These are phyloP conservation scores for Boletus calvinii DNA, from an alignment of 1,284 basidiomycete species.

Conservation along the genomic window DNA sequence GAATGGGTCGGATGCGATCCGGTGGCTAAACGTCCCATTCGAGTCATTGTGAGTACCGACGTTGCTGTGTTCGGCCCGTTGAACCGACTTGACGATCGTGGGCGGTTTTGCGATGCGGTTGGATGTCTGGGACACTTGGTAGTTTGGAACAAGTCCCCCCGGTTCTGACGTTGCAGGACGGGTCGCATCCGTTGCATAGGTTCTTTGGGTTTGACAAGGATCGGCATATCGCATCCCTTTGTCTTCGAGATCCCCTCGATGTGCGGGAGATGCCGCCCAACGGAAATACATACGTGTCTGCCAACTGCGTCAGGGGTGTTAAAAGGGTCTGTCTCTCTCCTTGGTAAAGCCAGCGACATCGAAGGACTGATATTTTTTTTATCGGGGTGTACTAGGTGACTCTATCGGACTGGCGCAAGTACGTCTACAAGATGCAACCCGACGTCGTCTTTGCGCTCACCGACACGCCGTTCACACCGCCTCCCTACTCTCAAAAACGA, in stretches of 20 bases:
- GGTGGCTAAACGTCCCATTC: conserved; percentile 68
- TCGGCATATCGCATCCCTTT: conserved; percentile 56
- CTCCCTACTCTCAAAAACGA: conserved; percentile 70
- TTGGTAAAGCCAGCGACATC: not conserved
- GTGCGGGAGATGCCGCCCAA: conserved; percentile 68
- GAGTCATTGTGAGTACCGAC: conserved; percentile 74
- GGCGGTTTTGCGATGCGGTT: not conserved
- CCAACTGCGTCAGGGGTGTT: conserved; percentile 65
- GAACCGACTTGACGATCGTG: not conserved
- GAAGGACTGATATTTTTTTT: not conserved
- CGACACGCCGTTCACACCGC: conserved; percentile 64
- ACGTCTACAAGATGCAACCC: conserved; percentile 53
- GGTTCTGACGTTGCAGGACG: conserved; percentile 52
- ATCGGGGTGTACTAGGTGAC: conserved; percentile 46
- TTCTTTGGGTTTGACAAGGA: conserved; percentile 54
- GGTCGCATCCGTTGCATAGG: conserved; percentile 52
- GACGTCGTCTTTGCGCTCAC: conserved; percentile 71
- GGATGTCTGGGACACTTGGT: not conserved
- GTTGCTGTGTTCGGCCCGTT: not conserved
- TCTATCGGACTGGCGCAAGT: conserved; percentile 51
- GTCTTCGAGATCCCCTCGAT: conserved; percentile 65
- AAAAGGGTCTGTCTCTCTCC: conserved; percentile 50
- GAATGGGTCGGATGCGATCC: conserved; percentile 45
- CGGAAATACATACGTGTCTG: conserved; percentile 53
- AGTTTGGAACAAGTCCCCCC: conserved; percentile 66